A percentile compares a stretch with the other conserved stretches of the same genome.
Evolutionary conservation across 169 alveolate genomes (phyloP).

Genomic region (Eimeria praecox): DNA sequence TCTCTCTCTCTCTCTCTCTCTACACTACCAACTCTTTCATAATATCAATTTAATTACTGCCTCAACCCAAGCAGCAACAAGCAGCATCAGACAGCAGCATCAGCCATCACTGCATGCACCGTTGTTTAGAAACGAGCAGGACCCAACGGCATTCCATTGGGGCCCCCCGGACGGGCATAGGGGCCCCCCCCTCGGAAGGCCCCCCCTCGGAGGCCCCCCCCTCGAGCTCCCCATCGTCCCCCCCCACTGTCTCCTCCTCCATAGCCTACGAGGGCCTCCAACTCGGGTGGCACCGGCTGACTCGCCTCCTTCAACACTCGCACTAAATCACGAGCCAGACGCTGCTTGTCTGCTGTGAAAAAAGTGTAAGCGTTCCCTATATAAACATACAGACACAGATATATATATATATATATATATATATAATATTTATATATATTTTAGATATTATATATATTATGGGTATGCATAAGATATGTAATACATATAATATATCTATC

Average conservation of each 20-base stretch:
- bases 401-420: no score
- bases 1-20: no score
- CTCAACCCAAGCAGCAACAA: no score
- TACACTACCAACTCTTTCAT: no score
- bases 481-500: neutral
- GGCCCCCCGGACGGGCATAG: constrained; percentile 41
- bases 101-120: no score
- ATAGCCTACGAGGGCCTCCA: constrained; percentile 80
- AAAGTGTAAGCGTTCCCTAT: constrained; percentile 95
- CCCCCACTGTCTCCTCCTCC: constrained; percentile 80
- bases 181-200: constrained; percentile 60
- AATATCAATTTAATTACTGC: no score
- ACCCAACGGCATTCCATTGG: constrained; percentile 70
- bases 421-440: no score
- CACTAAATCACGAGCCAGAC: constrained; percentile 96
- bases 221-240: constrained; percentile 78
- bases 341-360: constrained; percentile 94
- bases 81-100: no score
- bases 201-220: constrained; percentile 76
- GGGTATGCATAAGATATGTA: no score
- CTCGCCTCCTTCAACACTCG: constrained; percentile 96
- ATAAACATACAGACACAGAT: neutral
- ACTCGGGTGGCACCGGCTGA: constrained; percentile 95
- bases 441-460: no score
- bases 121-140: constrained; percentile 47